Conservation (phyloP, 1,284 basidiomycete genomes). For the Serendipita sp. region DNA sequence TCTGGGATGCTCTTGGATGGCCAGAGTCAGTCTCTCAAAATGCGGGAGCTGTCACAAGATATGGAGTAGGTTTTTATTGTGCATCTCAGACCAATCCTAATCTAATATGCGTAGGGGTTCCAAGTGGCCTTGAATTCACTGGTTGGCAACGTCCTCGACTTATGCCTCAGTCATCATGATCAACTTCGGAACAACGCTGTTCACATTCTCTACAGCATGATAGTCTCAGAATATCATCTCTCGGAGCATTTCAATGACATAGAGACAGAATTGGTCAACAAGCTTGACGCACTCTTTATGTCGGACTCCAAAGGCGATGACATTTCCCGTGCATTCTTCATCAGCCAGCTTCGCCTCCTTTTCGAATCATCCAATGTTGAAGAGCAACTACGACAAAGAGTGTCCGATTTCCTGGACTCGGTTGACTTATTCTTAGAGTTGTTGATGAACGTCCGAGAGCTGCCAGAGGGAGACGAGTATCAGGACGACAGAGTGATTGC, state of each 20-base stretch:
- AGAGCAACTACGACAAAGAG: constrained; percentile 59
- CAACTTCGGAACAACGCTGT: constrained; percentile 82
- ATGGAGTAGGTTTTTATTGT: constrained; percentile 35
- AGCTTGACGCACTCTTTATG: constrained; percentile 85
- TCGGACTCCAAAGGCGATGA: constrained; percentile 82
- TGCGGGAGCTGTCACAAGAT: constrained; percentile 37
- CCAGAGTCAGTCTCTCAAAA: constrained; percentile 34
- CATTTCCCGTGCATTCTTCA: constrained; percentile 84
- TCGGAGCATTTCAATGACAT: constrained; percentile 73
- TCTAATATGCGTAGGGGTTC: constrained; percentile 45
- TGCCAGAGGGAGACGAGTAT: constrained; percentile 89
- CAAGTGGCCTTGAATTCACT: constrained; percentile 74
- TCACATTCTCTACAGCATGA: constrained; percentile 90
- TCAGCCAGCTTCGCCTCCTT: constrained; percentile 76
- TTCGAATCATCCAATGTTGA: constrained; percentile 79
- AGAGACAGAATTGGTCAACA: constrained; percentile 89
- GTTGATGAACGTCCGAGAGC: constrained; percentile 76
- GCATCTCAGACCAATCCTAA: not conserved
- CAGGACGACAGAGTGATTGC: constrained; percentile 90
- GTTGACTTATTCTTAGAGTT: constrained; percentile 90
- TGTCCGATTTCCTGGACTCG: constrained; percentile 74
- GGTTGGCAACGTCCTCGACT: constrained; percentile 79
- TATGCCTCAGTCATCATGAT: constrained; percentile 92
- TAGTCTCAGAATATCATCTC: constrained; percentile 79
- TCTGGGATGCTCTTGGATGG: constrained; percentile 85